phyloP scores from a whole-genome alignment of 2,329 filamentous ascomycete species.

The Fusarium sp. region DNA sequence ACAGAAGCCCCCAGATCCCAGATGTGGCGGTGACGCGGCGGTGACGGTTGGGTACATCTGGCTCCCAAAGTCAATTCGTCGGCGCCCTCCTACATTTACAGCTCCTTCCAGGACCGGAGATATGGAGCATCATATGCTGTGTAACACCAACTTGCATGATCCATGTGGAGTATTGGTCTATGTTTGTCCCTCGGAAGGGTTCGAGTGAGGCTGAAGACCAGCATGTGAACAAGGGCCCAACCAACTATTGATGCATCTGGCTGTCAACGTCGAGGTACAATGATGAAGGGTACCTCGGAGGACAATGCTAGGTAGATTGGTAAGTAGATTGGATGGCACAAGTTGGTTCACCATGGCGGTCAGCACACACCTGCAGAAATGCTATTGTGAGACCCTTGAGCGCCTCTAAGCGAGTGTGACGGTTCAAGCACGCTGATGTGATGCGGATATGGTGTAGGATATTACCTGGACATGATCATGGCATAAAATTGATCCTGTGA shows the following conservation, averaged over 20 bases:
- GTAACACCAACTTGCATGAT: constrained; percentile 18
- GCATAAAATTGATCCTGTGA: neutral
- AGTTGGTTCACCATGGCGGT: constrained; percentile 14
- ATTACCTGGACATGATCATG: neutral
- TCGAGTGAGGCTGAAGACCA: constrained; percentile 24
- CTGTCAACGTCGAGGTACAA: constrained; percentile 9
- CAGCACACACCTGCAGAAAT: constrained; percentile 4
- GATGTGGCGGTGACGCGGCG: constrained; percentile 12
- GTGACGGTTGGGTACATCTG: constrained; percentile 7
- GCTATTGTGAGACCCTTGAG: neutral
- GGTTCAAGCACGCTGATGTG: constrained; percentile 23
- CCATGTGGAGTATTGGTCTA: constrained; percentile 12
- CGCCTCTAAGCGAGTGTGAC: constrained; percentile 26
- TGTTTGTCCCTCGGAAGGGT: neutral
- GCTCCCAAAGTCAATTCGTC: constrained; percentile 22
- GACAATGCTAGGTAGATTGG: constrained; percentile 25
- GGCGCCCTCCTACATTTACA: constrained; percentile 1
- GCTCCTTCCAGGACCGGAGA: neutral
- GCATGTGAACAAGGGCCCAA: constrained; percentile 25
- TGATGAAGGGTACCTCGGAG: constrained; percentile 11
- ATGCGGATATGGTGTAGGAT: constrained; percentile 9
- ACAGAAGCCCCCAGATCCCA: neutral
- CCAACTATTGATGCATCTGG: constrained; percentile 34
- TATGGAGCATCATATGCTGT: neutral
- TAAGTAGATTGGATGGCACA: neutral